phyloP scores from a whole-genome alignment of 129 eudicot genomes.

The Lonicera japonica region DNA sequence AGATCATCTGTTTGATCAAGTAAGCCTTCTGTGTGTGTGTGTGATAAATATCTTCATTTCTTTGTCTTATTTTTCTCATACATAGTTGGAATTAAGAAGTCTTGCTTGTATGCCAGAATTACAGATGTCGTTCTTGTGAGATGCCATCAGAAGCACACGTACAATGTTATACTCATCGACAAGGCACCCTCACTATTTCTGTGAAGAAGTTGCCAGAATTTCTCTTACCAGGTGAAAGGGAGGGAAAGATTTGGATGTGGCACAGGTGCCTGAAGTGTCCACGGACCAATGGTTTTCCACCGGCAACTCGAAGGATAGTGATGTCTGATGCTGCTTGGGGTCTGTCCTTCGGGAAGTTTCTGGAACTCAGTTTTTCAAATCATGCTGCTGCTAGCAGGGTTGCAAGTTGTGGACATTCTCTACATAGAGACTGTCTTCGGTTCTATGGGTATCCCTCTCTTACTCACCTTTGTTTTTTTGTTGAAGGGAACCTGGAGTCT shows the following conservation, averaged over 20 bases:
- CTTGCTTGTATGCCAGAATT: conserved; percentile 37
- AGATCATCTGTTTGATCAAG: conserved; percentile 88
- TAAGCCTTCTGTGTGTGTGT: conserved; percentile 5
- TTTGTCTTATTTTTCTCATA: neutral
- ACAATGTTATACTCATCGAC: conserved; percentile 93
- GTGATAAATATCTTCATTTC: neutral
- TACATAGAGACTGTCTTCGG: conserved; percentile 94
- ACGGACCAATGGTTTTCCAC: conserved; percentile 78
- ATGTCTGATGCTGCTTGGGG: conserved; percentile 99
- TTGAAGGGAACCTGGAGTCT: neutral
- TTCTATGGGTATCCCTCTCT: conserved; percentile 70
- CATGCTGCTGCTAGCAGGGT: conserved; percentile 99
- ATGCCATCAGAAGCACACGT: conserved; percentile 98
- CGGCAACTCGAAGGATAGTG: conserved; percentile 84
- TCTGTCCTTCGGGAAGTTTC: conserved; percentile 89
- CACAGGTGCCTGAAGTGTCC: conserved; percentile 96
- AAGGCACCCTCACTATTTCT: conserved; percentile 94
- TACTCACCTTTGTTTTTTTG: neutral
- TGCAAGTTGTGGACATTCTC: conserved; percentile 97
- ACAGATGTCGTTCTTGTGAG: conserved; percentile 76
- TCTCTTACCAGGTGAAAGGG: conserved; percentile 79
- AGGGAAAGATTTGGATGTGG: conserved; percentile 99
- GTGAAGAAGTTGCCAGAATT: conserved; percentile 87
- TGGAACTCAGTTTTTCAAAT: conserved; percentile 96
- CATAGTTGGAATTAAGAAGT: neutral